Evolutionary conservation across 306 rosid species (phyloP).

Genomic region (Corylus americana): DNA sequence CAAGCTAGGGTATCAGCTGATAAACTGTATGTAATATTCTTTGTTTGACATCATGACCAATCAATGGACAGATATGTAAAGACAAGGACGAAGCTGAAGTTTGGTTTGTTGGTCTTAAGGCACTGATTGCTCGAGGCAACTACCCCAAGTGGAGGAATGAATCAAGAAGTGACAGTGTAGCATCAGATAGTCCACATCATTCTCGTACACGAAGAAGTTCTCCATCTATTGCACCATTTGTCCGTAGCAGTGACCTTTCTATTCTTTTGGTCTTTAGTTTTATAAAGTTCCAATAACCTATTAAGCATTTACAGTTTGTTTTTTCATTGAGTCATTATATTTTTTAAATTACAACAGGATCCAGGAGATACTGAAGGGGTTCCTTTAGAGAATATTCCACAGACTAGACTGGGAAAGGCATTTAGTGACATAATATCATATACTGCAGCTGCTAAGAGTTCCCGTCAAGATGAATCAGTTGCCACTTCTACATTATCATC

Average conservation of each 20-base stretch:
- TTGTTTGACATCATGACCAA: constrained; percentile 30
- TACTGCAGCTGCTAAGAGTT: constrained; percentile 50
- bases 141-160: constrained; percentile 52
- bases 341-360: constrained; percentile 55
- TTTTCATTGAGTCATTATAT: constrained; percentile 1
- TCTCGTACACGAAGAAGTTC: constrained; percentile 55
- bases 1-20: constrained; percentile 2
- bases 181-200: constrained; percentile 54
- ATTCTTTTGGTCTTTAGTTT: constrained; percentile 26
- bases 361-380: constrained; percentile 53
- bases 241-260: constrained; percentile 40
- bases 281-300: constrained; percentile 23
- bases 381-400: constrained; percentile 48
- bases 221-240: constrained; percentile 68
- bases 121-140: constrained; percentile 63
- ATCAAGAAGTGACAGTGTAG: constrained; percentile 51
- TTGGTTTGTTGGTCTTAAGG: constrained; percentile 96
- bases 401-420: constrained; percentile 70
- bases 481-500: constrained; percentile 50
- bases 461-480: constrained; percentile 51
- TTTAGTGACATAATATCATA: constrained; percentile 74
- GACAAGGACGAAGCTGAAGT: constrained; percentile 98
- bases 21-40: constrained; percentile 20
- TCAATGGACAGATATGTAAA: constrained; percentile 81
- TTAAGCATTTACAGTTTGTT: constrained; percentile 25